Evolutionary conservation across 495 filamentous ascomycete genomes (phyloP).

Genomic region (Hyaloscypha finlandica): DNA sequence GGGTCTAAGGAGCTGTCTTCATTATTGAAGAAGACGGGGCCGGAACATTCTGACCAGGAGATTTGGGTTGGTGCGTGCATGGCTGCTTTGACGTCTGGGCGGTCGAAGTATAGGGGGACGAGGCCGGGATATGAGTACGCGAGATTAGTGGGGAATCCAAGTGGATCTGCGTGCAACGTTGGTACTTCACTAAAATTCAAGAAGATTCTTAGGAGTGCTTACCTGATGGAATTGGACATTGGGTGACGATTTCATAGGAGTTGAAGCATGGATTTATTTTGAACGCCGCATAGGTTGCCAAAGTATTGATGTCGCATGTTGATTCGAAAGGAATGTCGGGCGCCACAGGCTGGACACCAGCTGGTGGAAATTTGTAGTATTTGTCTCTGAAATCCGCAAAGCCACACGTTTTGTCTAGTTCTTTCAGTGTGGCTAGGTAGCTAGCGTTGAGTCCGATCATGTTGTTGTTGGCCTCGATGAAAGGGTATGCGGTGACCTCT

Average conservation of each 20-base stretch:
- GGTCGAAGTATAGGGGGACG: slow-evolving; percentile 59
- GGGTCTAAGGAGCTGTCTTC: slow-evolving; percentile 39
- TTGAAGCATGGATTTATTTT: slow-evolving; percentile 63
- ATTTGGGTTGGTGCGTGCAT: slow-evolving; percentile 51
- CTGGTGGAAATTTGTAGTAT: slow-evolving; percentile 57
- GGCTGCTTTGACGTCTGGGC: slow-evolving; percentile 57
- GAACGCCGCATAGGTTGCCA: slow-evolving; percentile 47
- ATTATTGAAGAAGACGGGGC: slow-evolving; percentile 46
- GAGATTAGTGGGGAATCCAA: slow-evolving; percentile 30
- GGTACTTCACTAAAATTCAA: neutral
- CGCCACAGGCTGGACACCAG: slow-evolving; percentile 46
- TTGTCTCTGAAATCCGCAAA: slow-evolving; percentile 57
- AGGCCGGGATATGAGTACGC: slow-evolving; percentile 44
- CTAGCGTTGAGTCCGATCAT: slow-evolving; percentile 59
- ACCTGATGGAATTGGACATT: neutral
- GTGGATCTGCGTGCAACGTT: slow-evolving; percentile 33
- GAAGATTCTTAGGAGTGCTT: neutral
- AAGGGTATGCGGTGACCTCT: slow-evolving; percentile 44
- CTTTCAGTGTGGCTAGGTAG: slow-evolving; percentile 50
- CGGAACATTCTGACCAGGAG: slow-evolving; percentile 47
- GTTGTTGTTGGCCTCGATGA: slow-evolving; percentile 51
- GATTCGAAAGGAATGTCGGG: slow-evolving; percentile 3
- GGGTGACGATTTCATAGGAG: slow-evolving; percentile 49
- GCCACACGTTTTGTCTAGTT: slow-evolving; percentile 53
- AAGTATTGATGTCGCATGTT: slow-evolving; percentile 53